phyloP scores from a whole-genome alignment of 176 grass and related monocot genomes.

The Bolboschoenus planiculmis region DNA sequence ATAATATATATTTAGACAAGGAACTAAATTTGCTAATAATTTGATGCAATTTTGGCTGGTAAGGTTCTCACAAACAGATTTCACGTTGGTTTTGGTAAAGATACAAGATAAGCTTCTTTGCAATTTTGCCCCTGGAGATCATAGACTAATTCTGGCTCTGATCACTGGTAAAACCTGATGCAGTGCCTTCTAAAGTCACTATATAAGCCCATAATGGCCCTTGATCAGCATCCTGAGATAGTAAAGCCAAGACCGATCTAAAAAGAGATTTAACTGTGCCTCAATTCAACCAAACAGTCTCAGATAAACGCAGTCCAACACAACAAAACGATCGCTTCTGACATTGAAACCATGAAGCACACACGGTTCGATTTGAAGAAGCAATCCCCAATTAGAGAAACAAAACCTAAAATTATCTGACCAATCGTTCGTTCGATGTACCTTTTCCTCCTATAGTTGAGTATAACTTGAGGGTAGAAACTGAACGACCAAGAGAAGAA shows the following conservation, averaged over 20 bases:
- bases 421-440: not conserved
- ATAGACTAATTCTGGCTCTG: not conserved
- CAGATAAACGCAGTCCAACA: not conserved
- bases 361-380: not conserved
- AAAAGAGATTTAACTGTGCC: not conserved
- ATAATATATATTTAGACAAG: not conserved
- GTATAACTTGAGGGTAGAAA: slow-evolving; percentile 91
- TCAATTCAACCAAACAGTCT: not conserved
- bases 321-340: not conserved
- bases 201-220: not conserved
- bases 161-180: not conserved
- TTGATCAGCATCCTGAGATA: not conserved
- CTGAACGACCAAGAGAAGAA: slow-evolving; percentile 94
- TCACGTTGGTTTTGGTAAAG: not conserved
- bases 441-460: slow-evolving; percentile 92
- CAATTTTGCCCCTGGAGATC: not conserved
- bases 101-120: not conserved
- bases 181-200: not conserved
- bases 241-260: not conserved
- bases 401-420: not conserved
- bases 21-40: not conserved
- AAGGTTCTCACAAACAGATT: not conserved
- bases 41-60: not conserved
- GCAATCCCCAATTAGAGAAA: not conserved
- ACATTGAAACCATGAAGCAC: not conserved